phyloP scores from a whole-genome alignment of 176 grass and related monocot species.

The Eleusine coracana region DNA sequence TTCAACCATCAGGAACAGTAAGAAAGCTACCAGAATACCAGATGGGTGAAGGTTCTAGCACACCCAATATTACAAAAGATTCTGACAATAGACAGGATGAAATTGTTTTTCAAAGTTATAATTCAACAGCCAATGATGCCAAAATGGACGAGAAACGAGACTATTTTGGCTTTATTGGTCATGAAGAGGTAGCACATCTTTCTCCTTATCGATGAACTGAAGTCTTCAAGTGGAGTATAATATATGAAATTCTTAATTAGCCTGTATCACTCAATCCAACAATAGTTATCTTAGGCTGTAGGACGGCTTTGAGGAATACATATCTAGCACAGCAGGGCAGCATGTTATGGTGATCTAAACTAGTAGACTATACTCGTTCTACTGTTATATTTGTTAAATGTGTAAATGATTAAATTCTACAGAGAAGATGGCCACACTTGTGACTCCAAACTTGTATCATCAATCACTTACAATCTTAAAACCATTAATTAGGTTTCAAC shows the following conservation, averaged over 20 bases:
- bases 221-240: neutral
- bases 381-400: neutral
- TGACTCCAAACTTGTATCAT: neutral
- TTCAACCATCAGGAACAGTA: conserved; percentile 61
- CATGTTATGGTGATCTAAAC: too few species aligned
- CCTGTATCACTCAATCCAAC: conserved; percentile 2
- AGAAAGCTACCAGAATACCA: conserved; percentile 76
- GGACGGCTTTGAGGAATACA: too few species aligned
- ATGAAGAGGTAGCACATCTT: conserved; percentile 75
- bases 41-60: conserved; percentile 35
- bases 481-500: neutral
- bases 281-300: neutral
- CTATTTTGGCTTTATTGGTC: conserved; percentile 72
- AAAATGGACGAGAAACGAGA: conserved; percentile 66
- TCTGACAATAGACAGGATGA: conserved; percentile 41
- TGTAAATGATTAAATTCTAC: conserved; percentile 11
- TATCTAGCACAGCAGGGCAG: too few species aligned
- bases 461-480: neutral
- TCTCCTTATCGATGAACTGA: neutral
- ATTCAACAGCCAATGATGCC: conserved; percentile 40
- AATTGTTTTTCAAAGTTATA: conserved; percentile 32
- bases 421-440: neutral
- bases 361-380: neutral
- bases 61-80: conserved; percentile 43
- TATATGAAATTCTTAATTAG: conserved; percentile 7